Evolutionary conservation across 306 rosid genomes (phyloP), one percentile per base, ranked within the genome.

Genomic region (Erythrophleum fordii): DNA sequence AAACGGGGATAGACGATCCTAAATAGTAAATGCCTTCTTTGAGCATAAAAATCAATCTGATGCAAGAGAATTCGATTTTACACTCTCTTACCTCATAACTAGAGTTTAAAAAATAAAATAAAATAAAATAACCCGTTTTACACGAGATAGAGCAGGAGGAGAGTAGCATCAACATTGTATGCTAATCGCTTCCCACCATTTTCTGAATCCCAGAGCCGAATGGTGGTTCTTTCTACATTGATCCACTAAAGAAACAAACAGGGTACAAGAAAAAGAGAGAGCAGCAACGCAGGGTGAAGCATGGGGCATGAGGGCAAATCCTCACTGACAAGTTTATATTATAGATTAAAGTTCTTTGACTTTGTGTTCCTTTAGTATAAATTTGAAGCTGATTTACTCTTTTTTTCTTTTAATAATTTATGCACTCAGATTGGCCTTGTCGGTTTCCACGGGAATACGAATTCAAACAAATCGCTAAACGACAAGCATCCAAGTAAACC

Each of bases 381-480:
- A 76, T 35, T 31, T n/a, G 52, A 65, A 35, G 66, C 37, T 59
- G 34, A 64, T 55, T 31, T 45, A 18, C 3, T 12, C 0, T 2
- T 17, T 5, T n/a, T 77, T 17, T 23, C 18, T 75, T 18, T 69
- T 69, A 67, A 48, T 76, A 25, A 74, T 66, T 58, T 35, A 22
- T 52, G 49, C 20, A 11, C 26, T 35, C 28, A 48, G 83, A 68
- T 74, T 23, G 77, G 81, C 55, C 25, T 11, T 51, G 70, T 83
- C 80, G 73, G 80, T 22, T 64, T 74, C 45, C 62, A 29, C 77
- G 60, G 75, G 44, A 67, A 28, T 11, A 17, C 77, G 59, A 25
- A 73, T 75, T 60, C 77, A 75, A 49, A 79, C 74, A 60, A 29
- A 28, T 41, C 83, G 39, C 87, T 80, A 90, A 55, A 90, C 91